Evolutionary conservation across 164 flowering plant genomes (phyloP), one percentile per base, ranked within the genome.

Genomic region (Malania oleifera): DNA sequence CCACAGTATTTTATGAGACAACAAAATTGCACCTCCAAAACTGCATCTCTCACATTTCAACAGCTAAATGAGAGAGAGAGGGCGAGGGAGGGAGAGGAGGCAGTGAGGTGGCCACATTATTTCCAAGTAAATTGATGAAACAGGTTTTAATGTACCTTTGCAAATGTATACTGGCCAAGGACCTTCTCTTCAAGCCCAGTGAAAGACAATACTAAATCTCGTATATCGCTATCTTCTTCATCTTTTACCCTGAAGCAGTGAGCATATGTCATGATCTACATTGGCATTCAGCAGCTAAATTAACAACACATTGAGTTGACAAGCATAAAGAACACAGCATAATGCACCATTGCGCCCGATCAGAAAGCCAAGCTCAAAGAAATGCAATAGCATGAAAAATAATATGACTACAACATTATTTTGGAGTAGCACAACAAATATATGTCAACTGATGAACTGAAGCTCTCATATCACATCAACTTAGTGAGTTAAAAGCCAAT

Each of bases 151-250:
- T 26, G 15, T 78, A 95, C 99, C 97, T 95, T 91, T 28, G 93
- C 89, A 72, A 79, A 73, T 59, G 99, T 86, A 65, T 90, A 95
- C 52, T 86, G 95, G 55, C 67, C 91, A 68, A 95, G 95, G 70
- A 91, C 87, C 74, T 88, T 95, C 70, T 95, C 99, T 73, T 91
- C 99, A 70, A 95, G 93, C n/a, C 84, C 89, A 37, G 83, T 72
- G 73, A 91, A 91, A 57, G 91, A 82, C 67, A 69, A 67, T 2
- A 73, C 82, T 57, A 95, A 62, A 69, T 91, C 99, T 57, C 66
- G 73, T 49, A 85, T 66, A 60, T 95, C 97, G 68, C 73, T 66
- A 62, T 80, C 86, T 40, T 70, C 96, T 54, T 86, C 96, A 64
- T 77, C 81, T 52, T 73, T 85, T 43, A 71, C 87, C 76, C 99